A percentile compares a stretch with the other conserved stretches of the same genome.
These are phyloP conservation scores for Stagonosporopsis vannaccii DNA, from an alignment of 2,329 filamentous ascomycete species.

Conservation along the genomic window DNA sequence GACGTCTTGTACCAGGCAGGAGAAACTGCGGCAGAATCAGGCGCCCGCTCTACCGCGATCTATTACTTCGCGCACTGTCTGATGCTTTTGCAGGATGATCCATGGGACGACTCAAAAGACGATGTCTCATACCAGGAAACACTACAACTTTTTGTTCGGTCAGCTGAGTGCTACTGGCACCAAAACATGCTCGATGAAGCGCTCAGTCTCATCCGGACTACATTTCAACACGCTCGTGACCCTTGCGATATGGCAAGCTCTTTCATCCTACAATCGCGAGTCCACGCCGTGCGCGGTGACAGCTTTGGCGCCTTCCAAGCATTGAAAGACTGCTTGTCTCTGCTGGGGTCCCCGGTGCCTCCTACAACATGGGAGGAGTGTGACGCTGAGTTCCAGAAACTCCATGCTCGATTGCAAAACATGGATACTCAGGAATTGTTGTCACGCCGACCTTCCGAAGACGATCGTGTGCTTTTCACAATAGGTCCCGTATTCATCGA, in stretches of 20 bases:
- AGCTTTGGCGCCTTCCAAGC: constrained; percentile 71
- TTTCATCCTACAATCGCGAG: constrained; percentile 81
- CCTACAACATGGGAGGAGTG: constrained; percentile 76
- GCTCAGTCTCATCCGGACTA: constrained; percentile 69
- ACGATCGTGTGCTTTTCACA: constrained; percentile 65
- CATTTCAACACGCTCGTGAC: constrained; percentile 74
- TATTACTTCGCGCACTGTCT: constrained; percentile 83
- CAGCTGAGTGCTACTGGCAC: constrained; percentile 83
- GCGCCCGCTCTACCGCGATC: constrained; percentile 80
- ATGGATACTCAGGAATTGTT: constrained; percentile 61
- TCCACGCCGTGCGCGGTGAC: constrained; percentile 78
- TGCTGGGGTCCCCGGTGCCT: constrained; percentile 72
- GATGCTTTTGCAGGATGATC: constrained; percentile 76
- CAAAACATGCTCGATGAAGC: constrained; percentile 75
- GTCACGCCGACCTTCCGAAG: constrained; percentile 44
- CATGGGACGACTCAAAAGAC: constrained; percentile 73
- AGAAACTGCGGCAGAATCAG: constrained; percentile 78
- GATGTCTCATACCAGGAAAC: constrained; percentile 90
- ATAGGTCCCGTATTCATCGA: constrained; percentile 75
- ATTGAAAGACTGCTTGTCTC: constrained; percentile 72
- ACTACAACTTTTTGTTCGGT: constrained; percentile 71
- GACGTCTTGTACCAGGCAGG: constrained; percentile 81
- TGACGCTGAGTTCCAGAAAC: constrained; percentile 73
- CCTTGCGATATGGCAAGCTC: constrained; percentile 83
- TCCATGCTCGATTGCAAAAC: constrained; percentile 40